These are phyloP conservation scores for Rostrohypoxylon terebratum DNA, from an alignment of 495 filamentous ascomycete genomes.

Conservation along the genomic window DNA sequence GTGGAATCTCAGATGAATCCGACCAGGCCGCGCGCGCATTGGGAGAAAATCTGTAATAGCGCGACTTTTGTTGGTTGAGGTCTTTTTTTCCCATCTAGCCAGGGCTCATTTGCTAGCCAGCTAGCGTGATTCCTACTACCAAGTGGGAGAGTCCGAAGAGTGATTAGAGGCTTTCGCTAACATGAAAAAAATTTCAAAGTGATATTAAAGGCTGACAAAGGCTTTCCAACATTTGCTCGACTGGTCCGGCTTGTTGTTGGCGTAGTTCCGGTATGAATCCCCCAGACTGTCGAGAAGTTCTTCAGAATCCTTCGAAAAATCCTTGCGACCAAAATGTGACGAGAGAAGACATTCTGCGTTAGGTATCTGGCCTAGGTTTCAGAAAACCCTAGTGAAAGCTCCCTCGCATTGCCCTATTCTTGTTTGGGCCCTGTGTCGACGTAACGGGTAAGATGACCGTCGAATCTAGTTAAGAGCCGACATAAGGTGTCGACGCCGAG, in stretches of 20 bases:
- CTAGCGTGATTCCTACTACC: conserved; percentile 19
- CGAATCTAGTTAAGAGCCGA: conserved; percentile 24
- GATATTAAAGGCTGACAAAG: conserved; percentile 28
- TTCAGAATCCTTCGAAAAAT: conserved; percentile 34
- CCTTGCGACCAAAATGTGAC: conserved; percentile 22
- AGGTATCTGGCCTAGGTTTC: conserved; percentile 36
- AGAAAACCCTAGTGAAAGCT: conserved; percentile 39
- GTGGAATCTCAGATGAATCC: conserved; percentile 28
- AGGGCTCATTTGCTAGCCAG: conserved; percentile 21
- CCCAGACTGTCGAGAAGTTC: conserved; percentile 37
- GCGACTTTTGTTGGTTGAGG: conserved; percentile 14
- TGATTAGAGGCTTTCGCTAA: neutral
- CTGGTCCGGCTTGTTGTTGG: conserved; percentile 23
- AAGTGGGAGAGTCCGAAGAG: neutral
- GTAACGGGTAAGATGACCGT: conserved; percentile 29
- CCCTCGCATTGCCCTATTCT: conserved; percentile 32
- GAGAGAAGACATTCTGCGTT: conserved; percentile 16
- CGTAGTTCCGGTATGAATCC: conserved; percentile 30
- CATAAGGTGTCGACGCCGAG: conserved; percentile 14
- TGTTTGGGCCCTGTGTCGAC: conserved; percentile 22
- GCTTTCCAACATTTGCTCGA: neutral
- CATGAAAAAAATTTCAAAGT: neutral
- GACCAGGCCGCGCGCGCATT: conserved; percentile 28
- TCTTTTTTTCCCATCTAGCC: conserved; percentile 9
- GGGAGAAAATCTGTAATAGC: conserved; percentile 19